Conservation (phyloP, 306 rosid genomes). For the Trichosanthes cucumerina region DNA sequence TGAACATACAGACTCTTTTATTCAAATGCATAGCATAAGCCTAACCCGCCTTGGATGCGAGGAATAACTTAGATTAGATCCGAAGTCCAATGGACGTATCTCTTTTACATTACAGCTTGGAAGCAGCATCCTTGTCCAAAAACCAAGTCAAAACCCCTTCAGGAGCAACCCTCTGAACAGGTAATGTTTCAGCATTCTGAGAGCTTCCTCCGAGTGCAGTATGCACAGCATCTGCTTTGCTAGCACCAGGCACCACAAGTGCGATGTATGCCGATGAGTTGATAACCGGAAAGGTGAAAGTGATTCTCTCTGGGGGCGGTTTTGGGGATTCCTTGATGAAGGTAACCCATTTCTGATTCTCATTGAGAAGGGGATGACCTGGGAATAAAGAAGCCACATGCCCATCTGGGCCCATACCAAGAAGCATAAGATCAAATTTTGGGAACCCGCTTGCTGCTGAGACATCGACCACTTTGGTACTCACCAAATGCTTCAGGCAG, state of each 20-base stretch:
- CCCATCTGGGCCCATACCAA: slow-evolving; percentile 99
- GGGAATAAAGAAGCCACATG: slow-evolving; percentile 96
- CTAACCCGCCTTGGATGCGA: neutral
- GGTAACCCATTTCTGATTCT: slow-evolving; percentile 75
- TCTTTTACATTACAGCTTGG: slow-evolving; percentile 46
- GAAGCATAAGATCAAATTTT: slow-evolving; percentile 80
- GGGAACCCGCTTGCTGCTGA: slow-evolving; percentile 62
- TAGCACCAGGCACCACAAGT: slow-evolving; percentile 61
- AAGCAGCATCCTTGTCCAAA: slow-evolving; percentile 78
- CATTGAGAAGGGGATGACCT: slow-evolving; percentile 68
- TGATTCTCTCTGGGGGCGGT: slow-evolving; percentile 88
- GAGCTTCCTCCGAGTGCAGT: slow-evolving; percentile 33
- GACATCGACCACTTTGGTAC: slow-evolving; percentile 27
- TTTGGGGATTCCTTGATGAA: slow-evolving; percentile 80
- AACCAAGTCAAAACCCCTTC: slow-evolving; percentile 81
- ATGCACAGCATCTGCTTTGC: slow-evolving; percentile 57
- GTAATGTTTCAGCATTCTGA: slow-evolving; percentile 42
- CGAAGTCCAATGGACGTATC: neutral
- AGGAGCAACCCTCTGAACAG: slow-evolving; percentile 60
- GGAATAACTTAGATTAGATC: neutral
- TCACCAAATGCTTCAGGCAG: slow-evolving; percentile 47
- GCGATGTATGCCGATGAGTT: slow-evolving; percentile 63
- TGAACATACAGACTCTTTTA: neutral
- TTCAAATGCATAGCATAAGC: neutral
- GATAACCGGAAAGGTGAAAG: slow-evolving; percentile 78